These are phyloP conservation scores for Pythium dissimile DNA, from an alignment of 352 stramenopile species.

Conservation along the genomic window DNA sequence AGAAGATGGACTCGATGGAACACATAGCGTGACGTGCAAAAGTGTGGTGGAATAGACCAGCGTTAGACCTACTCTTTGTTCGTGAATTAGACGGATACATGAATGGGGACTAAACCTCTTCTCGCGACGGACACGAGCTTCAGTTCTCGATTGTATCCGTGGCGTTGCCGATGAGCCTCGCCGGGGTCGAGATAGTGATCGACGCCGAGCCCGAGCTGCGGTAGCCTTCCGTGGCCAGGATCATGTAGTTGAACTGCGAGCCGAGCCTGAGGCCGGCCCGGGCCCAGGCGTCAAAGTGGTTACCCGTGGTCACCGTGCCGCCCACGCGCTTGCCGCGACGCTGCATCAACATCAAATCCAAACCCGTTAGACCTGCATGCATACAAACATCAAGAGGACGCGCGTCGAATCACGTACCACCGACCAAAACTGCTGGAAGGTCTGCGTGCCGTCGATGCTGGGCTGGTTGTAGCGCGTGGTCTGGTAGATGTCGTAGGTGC, in stretches of 20 bases:
- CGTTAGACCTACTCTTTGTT: no score
- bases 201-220: neutral
- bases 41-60: no score
- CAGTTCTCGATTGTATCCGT: no score
- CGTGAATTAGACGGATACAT: no score
- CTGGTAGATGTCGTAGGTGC: conserved; percentile 12
- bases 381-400: neutral
- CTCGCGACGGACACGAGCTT: neutral
- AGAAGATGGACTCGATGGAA: no score
- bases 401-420: conserved; percentile 1
- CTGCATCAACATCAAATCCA: neutral
- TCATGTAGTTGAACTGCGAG: conserved; percentile 6
- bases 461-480: conserved; percentile 8
- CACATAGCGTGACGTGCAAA: neutral
- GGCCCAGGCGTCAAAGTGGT: conserved; percentile 9
- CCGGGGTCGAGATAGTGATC: neutral
- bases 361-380: neutral
- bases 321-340: neutral
- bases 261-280: conserved; percentile 5
- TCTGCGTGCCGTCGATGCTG: conserved; percentile 10
- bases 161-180: no score
- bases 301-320: conserved; percentile 1
- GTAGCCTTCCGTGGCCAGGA: conserved; percentile 8
- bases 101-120: no score
- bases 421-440: conserved; percentile 15